Evolutionary conservation across 768 basidiomycete genomes (phyloP).

Genomic region (Clitopilus passeckerianus): DNA sequence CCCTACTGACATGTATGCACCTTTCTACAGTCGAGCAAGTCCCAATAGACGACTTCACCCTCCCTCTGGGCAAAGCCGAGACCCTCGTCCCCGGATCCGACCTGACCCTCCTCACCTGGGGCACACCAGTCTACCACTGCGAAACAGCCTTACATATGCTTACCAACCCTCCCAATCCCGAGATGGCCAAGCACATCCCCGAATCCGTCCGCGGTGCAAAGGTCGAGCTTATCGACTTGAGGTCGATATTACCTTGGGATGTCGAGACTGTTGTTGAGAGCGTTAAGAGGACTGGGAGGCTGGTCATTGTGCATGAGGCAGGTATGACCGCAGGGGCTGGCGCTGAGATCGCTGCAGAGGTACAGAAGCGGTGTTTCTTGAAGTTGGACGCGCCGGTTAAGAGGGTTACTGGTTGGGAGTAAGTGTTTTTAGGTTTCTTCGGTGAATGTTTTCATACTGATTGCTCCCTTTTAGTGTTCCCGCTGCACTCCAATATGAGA

Average conservation of each 20-base stretch:
- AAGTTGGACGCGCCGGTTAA: slow-evolving; percentile 85
- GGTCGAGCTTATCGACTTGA: slow-evolving; percentile 86
- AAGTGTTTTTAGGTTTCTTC: slow-evolving; percentile 30
- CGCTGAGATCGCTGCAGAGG: slow-evolving; percentile 86
- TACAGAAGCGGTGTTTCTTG: slow-evolving; percentile 86
- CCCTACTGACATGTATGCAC: slow-evolving; percentile 1
- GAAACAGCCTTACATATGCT: slow-evolving; percentile 79
- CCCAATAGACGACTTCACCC: slow-evolving; percentile 77
- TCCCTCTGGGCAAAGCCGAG: slow-evolving; percentile 85
- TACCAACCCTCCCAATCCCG: slow-evolving; percentile 49
- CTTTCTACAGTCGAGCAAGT: slow-evolving; percentile 75
- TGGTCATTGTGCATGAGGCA: slow-evolving; percentile 92
- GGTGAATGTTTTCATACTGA: neutral
- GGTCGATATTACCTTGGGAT: slow-evolving; percentile 90
- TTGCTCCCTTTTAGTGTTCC: slow-evolving; percentile 54
- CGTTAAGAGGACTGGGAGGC: slow-evolving; percentile 77
- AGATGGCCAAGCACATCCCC: slow-evolving; percentile 64
- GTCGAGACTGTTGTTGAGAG: slow-evolving; percentile 75
- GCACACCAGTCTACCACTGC: slow-evolving; percentile 90
- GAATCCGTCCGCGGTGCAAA: slow-evolving; percentile 58
- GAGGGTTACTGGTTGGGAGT: slow-evolving; percentile 93
- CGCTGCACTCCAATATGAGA: slow-evolving; percentile 81
- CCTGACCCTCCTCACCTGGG: slow-evolving; percentile 88
- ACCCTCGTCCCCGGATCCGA: slow-evolving; percentile 70
- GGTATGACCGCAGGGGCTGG: slow-evolving; percentile 85